Evolutionary conservation across 345 rosid species (phyloP), one percentile per base, ranked within the genome.

Genomic region (Brassica incana): DNA sequence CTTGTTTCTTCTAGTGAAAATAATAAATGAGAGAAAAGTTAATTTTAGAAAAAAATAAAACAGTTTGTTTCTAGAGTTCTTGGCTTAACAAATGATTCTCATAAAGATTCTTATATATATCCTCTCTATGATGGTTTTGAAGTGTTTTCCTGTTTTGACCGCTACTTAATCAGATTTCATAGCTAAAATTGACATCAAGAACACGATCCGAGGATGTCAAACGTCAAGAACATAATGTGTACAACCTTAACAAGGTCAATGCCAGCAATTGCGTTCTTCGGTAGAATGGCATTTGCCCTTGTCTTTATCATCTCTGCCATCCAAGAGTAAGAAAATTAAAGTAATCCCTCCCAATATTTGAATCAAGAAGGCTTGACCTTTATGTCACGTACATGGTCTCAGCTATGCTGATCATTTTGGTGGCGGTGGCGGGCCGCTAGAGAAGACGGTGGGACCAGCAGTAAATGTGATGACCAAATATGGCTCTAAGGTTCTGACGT

Each of bases 391-490:
- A 36, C 5, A 35, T 33, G 33, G 2, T 68, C 12, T 60, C 3
- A 79, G 82, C 0, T 79, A 75, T 52, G 77, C 83, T 43, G 83
- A 80, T 56, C 83, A 80, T 80, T 80, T 25, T 54, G 80, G 83
- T 52, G 79, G 83, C 5, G 80, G 25, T 32, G 83, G 83, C 4
- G 83, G 83, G 1, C 83, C 83, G 10, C 64, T 80, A 0, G 80
- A 75, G 72, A 80, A 56, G 48, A 29, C 80, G 3, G 18, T 75
- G 0, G 83, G 83, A 71, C 83, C 83, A 75, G 72, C 68, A 5
- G 76, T 80, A 29, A 80, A 80, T 10, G 6, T 27, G 7, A 6
- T 80, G 50, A 75, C 69, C 68, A 80, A 65, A 58, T 58, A 38
- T 2, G 83, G 83, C n/a, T 80, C 83, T 14, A 75, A 80, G 60